Evolutionary conservation across 78 protist genomes (phyloP), one percentile per base, ranked within the genome.

Genomic region (Creolimax fragrantissima): DNA sequence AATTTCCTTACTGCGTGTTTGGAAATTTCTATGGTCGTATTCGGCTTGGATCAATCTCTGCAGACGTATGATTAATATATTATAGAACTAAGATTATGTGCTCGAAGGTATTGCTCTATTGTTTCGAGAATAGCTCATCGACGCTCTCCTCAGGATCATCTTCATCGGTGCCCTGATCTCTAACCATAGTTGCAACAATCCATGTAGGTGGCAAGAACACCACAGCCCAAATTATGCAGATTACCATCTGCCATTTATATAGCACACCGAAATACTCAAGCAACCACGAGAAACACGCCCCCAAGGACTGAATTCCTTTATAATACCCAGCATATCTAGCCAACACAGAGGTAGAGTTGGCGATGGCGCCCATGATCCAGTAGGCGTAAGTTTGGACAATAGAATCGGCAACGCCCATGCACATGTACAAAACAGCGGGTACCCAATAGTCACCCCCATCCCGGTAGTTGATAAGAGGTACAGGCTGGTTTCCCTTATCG

Each of bases 301-400:
- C 90, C 41, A 32, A 7, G 6, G 90, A 88, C 67, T 88, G 90
- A 43, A 88, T 36, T 5, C 0, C 90, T 2, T 88, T 88, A 74
- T 88, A 88, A 2, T 88, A 88, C 0, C 90, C 90, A 36, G 67
- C 90, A 88, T n/a, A 2, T 5, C 90, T 43, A 6, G 90, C 90
- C 32, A 32, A 11, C 5, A 2, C 88, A 1, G 39, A 24, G 11
- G 74, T 17, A 32, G 1, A 32, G 43, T 88, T n/a, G 85, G 90
- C 90, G 35, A 88, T 45, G 7, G 90, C 90, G 5, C 90, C 90
- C 90, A 88, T 45, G 7, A 88, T 32, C 90, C 90, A 88, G 0
- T 88, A 88, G 41, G 90, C 90, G 43, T 88, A 88, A n/a, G 90
- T 88, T 36, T 88, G 90, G 41, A 88, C 44, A 6, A 88, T 45